A percentile compares a stretch with the other conserved stretches of the same genome.
phyloP scores from a whole-genome alignment of 2,329 filamentous ascomycete species.

The Neofusicoccum parvum region DNA sequence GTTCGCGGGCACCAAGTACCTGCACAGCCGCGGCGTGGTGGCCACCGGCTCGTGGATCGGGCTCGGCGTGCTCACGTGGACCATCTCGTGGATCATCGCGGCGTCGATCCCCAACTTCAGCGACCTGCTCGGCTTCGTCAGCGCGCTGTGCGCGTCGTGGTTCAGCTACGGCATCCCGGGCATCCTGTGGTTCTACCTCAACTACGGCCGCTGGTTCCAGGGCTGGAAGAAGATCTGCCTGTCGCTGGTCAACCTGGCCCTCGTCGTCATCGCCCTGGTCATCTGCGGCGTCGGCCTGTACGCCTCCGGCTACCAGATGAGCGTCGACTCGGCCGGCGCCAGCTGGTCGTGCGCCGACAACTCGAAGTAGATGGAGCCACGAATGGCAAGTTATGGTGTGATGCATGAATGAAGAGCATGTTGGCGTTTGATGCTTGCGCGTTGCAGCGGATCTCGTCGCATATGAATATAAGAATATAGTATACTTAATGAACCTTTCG shows the following conservation, averaged over 20 bases:
- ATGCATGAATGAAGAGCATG: background rate
- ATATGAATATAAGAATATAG: background rate
- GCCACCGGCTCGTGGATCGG: slow-evolving; percentile 39
- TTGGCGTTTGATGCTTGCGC: background rate
- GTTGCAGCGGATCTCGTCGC: background rate
- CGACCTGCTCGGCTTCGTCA: slow-evolving; percentile 66
- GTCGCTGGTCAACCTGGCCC: slow-evolving; percentile 31
- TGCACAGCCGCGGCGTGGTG: slow-evolving; percentile 48
- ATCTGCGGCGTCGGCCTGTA: slow-evolving; percentile 47
- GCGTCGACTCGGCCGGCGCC: background rate
- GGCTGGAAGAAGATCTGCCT: slow-evolving; percentile 35
- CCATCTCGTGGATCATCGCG: slow-evolving; percentile 69
- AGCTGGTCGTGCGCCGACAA: slow-evolving; percentile 21
- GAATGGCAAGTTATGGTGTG: background rate
- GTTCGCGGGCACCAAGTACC: slow-evolving; percentile 50
- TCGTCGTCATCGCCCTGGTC: slow-evolving; percentile 35
- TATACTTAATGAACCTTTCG: background rate
- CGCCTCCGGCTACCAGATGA: slow-evolving; percentile 28
- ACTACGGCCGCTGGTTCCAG: slow-evolving; percentile 49
- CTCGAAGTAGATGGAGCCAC: background rate
- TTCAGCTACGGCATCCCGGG: slow-evolving; percentile 58
- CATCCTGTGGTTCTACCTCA: slow-evolving; percentile 39
- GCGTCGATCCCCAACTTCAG: slow-evolving; percentile 73
- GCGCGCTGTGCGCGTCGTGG: slow-evolving; percentile 65
- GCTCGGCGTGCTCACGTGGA: slow-evolving; percentile 55